Evolutionary conservation across 352 stramenopile species (phyloP), one percentile per base, ranked within the genome.

Genomic region (Globisporangium barbulae): DNA sequence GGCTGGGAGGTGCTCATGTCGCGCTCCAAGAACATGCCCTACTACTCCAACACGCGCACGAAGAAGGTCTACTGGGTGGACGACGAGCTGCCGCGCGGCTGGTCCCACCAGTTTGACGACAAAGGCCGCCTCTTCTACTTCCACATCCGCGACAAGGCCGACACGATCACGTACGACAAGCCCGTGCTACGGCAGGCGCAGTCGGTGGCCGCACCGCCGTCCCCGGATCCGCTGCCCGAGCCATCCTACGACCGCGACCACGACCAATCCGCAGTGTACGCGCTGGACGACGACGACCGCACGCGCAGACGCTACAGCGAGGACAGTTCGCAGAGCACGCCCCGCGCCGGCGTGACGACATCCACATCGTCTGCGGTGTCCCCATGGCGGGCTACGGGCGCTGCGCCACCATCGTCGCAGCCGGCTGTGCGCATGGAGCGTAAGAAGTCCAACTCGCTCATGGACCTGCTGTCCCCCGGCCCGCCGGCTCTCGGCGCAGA

Each of bases 1-100:
- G 85, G 86, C 61, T 94, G 85, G 85, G 79, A 91, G 64, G 71
- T 94, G 61, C 69, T 69, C 55, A 93, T 90, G 78, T 93, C 84
- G 17, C 81, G 82, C 50, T 90, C 79, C 67, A 91, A 93, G 74
- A 89, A 89, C 71, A 80, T 87, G 73, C 81, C 83, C 59, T 95
- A 95, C 73, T 95, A 95, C 78, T 89, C 85, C 71, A 88, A 95
- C 63, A 61, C 68, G 50, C 75, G 81, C 69, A 84, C 71, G 48
- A 82, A 90, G 56, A 91, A 91, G 67, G 78, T 89, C 3, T 95
- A 94, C 68, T 95, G 85, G 84, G 79, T 90, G 48, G 83, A 94
- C 61, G 76, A 91, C 60, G 83, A 91, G 58, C 70, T 95, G 42
- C 87, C 87, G 59, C 72, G 75, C 53, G 87, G 87, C 45, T 95